Evolutionary conservation across 495 filamentous ascomycete genomes (phyloP).

Genomic region (Xylaria telfairii): DNA sequence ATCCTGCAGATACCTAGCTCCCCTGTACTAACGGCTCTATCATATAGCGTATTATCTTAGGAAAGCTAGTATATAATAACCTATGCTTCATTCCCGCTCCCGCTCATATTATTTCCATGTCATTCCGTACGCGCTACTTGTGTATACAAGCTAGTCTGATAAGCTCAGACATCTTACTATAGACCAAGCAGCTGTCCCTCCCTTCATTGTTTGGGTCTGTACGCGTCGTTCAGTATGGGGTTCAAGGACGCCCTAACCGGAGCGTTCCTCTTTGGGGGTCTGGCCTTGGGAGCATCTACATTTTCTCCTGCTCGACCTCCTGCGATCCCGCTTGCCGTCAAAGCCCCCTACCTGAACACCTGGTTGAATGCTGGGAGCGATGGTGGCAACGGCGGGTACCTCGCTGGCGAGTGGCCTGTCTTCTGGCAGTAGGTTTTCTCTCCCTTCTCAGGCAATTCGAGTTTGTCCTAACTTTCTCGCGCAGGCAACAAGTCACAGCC

Average conservation of each 20-base stretch:
- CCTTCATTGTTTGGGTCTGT: background rate
- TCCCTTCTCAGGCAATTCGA: constrained; percentile 47
- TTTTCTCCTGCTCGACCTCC: constrained; percentile 66
- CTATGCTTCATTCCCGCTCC: constrained; percentile 6
- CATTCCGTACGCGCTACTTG: background rate
- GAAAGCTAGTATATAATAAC: constrained; percentile 23
- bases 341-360: constrained; percentile 82
- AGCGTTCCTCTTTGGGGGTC: constrained; percentile 34
- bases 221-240: constrained; percentile 33
- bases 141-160: constrained; percentile 17
- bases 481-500: constrained; percentile 75
- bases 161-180: background rate
- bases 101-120: constrained; percentile 15
- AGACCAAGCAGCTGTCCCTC: constrained; percentile 2
- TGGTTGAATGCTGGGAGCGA: constrained; percentile 71
- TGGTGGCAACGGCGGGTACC: constrained; percentile 79
- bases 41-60: background rate
- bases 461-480: constrained; percentile 61
- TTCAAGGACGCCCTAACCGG: constrained; percentile 34
- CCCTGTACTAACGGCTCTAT: constrained; percentile 9
- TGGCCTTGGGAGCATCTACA: constrained; percentile 44
- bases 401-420: constrained; percentile 67
- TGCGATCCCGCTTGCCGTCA: constrained; percentile 78
- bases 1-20: constrained; percentile 24
- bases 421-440: constrained; percentile 45